Evolutionary conservation across 345 rosid species (phyloP).

Genomic region (Brassica carinata): DNA sequence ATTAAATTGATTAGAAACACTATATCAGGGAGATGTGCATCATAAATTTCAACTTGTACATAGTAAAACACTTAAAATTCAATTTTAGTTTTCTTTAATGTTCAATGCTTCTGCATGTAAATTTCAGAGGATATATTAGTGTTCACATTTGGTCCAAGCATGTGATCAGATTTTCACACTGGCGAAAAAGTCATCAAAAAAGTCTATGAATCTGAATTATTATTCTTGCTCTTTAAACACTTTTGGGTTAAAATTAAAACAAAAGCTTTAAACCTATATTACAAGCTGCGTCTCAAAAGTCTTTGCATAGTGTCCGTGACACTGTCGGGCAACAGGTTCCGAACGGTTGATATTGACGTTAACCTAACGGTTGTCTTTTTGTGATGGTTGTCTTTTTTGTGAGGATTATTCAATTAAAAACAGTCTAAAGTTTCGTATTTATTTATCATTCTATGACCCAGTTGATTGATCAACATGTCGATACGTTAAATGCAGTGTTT

Average conservation of each 20-base stretch:
- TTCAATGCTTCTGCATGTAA: slow-evolving; percentile 12
- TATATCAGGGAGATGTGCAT: neutral
- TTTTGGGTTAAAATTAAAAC: neutral
- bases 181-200: neutral
- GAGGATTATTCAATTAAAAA: slow-evolving; percentile 11
- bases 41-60: slow-evolving; percentile 3
- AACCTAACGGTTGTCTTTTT: slow-evolving; percentile 41
- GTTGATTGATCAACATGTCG: slow-evolving; percentile 3
- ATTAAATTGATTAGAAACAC: neutral
- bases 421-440: neutral
- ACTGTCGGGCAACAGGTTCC: slow-evolving; percentile 36
- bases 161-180: slow-evolving; percentile 10
- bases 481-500: slow-evolving; percentile 11
- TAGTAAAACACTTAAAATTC: neutral
- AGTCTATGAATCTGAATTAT: slow-evolving; percentile 17
- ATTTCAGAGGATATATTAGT: slow-evolving; percentile 6
- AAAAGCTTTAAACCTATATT: neutral
- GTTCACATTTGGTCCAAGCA: slow-evolving; percentile 40
- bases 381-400: slow-evolving; percentile 4
- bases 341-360: slow-evolving; percentile 38
- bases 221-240: neutral
- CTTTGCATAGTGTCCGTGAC: slow-evolving; percentile 36
- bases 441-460: neutral
- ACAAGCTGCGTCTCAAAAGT: slow-evolving; percentile 29
- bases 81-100: neutral